Percentiles rank a stretch among this genome's conserved stretches.
Conservation (phyloP, 345 rosid species). For the Cochlearia excelsa region DNA sequence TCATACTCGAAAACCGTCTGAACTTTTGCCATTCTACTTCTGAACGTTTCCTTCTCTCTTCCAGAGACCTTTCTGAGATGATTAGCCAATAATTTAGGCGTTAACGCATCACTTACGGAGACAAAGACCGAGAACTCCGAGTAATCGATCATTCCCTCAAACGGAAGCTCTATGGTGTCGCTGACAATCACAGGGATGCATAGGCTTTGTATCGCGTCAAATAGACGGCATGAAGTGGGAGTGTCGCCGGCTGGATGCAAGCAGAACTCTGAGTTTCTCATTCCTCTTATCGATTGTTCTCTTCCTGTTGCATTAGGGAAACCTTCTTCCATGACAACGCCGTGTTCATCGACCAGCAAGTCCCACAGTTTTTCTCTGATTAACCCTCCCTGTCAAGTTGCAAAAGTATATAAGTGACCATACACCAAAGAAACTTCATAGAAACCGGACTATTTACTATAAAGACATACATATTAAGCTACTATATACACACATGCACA, state of each 20-base stretch:
- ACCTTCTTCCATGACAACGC: constrained; percentile 88
- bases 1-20: constrained; percentile 69
- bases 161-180: constrained; percentile 85
- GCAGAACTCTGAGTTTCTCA: constrained; percentile 90
- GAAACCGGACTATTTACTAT: background rate
- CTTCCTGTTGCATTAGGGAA: constrained; percentile 94
- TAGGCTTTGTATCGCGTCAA: constrained; percentile 92
- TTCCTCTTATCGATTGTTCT: constrained; percentile 81
- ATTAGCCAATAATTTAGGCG: constrained; percentile 59
- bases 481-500: background rate
- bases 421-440: background rate
- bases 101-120: constrained; percentile 70
- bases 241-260: constrained; percentile 98
- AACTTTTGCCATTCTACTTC: constrained; percentile 52
- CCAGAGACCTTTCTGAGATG: constrained; percentile 58
- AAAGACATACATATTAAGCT: background rate
- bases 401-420: constrained; percentile 1
- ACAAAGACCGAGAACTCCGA: constrained; percentile 71
- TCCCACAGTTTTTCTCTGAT: constrained; percentile 89
- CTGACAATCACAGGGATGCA: constrained; percentile 91
- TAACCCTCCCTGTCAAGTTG: constrained; percentile 60
- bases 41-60: constrained; percentile 48
- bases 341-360: constrained; percentile 53
- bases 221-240: constrained; percentile 92
- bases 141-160: constrained; percentile 81